Conservation (phyloP, 805 yeast genomes). For the Kuraishia cidri region DNA sequence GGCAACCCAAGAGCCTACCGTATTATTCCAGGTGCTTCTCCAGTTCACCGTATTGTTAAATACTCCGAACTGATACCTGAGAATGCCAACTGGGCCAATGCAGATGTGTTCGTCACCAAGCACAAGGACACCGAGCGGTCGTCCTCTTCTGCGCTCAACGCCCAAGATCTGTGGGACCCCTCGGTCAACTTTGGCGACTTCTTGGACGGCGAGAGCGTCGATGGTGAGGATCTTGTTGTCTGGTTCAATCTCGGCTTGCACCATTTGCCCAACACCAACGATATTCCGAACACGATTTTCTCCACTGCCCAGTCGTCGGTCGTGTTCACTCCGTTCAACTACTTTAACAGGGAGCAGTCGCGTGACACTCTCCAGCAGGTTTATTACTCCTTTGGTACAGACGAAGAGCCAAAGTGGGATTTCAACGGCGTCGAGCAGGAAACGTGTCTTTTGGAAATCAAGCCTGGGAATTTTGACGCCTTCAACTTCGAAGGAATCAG, state of each 20-base stretch:
- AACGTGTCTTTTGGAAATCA: conserved; percentile 9
- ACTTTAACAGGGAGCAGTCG: conserved; percentile 14
- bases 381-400: conserved; percentile 11
- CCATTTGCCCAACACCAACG: conserved; percentile 19
- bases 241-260: conserved; percentile 19
- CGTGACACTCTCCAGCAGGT: conserved; percentile 14
- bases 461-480: conserved; percentile 7
- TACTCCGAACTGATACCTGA: neutral
- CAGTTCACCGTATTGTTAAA: conserved; percentile 7
- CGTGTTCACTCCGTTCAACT: conserved; percentile 17
- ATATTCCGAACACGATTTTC: conserved; percentile 18
- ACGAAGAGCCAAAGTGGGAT: conserved; percentile 9
- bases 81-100: conserved; percentile 10
- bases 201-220: conserved; percentile 15
- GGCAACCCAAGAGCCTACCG: conserved; percentile 19
- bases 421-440: conserved; percentile 12
- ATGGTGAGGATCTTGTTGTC: conserved; percentile 17
- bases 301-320: conserved; percentile 14
- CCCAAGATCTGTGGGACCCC: conserved; percentile 16
- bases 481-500: conserved; percentile 13
- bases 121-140: conserved; percentile 15
- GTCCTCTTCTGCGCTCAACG: conserved; percentile 13
- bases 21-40: conserved; percentile 11
- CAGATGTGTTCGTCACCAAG: conserved; percentile 11
- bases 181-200: conserved; percentile 11